These are phyloP conservation scores for Aspergillus biplanus DNA, from an alignment of 495 filamentous ascomycete genomes.

Conservation along the genomic window DNA sequence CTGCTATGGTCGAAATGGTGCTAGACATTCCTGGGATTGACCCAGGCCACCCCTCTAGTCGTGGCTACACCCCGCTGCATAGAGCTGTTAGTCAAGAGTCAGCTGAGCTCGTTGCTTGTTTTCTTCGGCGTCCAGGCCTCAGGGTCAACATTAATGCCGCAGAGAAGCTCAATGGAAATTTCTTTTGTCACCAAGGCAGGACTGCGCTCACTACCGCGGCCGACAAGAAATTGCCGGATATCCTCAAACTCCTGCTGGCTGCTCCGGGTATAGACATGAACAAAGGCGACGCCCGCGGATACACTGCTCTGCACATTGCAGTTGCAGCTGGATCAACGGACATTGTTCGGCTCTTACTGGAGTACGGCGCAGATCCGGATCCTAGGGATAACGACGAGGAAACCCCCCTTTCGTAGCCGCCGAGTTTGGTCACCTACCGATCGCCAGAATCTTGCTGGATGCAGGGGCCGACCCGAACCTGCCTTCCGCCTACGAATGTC, in stretches of 20 bases:
- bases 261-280: background rate
- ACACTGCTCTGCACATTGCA: background rate
- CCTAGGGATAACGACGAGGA: background rate
- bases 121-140: background rate
- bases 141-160: background rate
- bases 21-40: background rate
- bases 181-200: background rate
- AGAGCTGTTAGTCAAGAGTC: background rate
- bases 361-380: background rate
- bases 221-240: background rate
- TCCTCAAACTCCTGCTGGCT: background rate
- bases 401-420: background rate
- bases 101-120: background rate
- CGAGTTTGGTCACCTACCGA: background rate
- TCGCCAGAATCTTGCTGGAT: background rate
- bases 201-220: background rate
- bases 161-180: background rate
- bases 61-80: background rate
- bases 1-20: background rate
- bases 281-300: background rate
- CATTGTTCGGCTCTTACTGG: background rate
- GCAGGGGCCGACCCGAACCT: background rate
- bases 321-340: background rate
- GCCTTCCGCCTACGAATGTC: background rate
- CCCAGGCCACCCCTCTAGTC: too few relatives aligned